Percentiles rank a stretch among this genome's conserved stretches.
These are phyloP conservation scores for Laburnicola sp. DNA, from an alignment of 2,329 filamentous ascomycete species.

Conservation along the genomic window DNA sequence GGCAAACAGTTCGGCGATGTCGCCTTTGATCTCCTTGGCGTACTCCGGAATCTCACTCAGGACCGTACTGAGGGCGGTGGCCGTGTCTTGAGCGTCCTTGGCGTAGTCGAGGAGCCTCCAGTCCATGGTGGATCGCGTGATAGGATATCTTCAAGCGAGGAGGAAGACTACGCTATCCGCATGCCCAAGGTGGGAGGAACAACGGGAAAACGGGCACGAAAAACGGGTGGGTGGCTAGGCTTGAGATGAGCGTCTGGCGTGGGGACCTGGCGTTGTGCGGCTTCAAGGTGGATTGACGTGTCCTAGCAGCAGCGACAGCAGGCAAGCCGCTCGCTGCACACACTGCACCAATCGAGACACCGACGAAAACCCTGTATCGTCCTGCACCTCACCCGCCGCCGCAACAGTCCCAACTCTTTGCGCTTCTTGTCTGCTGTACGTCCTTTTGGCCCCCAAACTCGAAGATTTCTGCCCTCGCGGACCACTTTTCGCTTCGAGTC, in stretches of 20 bases:
- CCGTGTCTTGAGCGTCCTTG: constrained; percentile 57
- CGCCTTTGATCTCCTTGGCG: constrained; percentile 56
- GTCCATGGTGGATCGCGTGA: constrained; percentile 42
- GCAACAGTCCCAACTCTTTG: constrained; percentile 24
- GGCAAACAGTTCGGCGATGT: constrained; percentile 59
- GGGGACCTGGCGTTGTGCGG: constrained; percentile 29
- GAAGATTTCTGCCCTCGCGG: constrained; percentile 14
- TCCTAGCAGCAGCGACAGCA: constrained; percentile 33
- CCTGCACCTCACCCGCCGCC: constrained; percentile 38
- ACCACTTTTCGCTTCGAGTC: constrained; percentile 16
- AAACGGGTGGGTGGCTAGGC: constrained; percentile 29
- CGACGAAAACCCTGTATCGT: constrained; percentile 35
- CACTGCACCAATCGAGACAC: constrained; percentile 39
- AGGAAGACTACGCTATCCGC: constrained; percentile 14
- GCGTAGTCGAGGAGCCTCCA: constrained; percentile 46
- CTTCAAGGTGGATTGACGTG: constrained; percentile 41
- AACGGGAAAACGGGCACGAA: constrained; percentile 16
- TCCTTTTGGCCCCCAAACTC: constrained; percentile 36
- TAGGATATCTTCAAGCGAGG: constrained; percentile 25
- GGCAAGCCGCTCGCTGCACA: constrained; percentile 29
- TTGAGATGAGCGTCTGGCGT: constrained; percentile 33
- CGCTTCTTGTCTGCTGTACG: constrained; percentile 17
- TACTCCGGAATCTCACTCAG: constrained; percentile 55
- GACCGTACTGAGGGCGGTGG: constrained; percentile 55
- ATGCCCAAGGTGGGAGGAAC: constrained; percentile 21